phyloP scores from a whole-genome alignment of 176 grass and related monocot species.

The Leersia perrieri region DNA sequence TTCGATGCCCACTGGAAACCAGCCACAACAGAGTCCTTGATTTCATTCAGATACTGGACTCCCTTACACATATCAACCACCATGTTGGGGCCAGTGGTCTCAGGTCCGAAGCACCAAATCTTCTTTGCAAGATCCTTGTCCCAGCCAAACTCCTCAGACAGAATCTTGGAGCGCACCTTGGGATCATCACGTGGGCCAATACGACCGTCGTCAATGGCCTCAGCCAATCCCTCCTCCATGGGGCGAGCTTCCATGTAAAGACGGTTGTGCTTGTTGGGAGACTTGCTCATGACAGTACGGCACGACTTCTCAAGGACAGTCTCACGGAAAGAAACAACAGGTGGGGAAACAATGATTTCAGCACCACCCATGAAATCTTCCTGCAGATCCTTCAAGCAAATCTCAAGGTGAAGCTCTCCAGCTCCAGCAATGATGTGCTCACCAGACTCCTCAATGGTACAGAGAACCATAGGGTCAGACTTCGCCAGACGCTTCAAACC shows the following conservation, averaged over 20 bases:
- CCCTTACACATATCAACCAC: slow-evolving; percentile 95
- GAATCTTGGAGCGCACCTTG: slow-evolving; percentile 64
- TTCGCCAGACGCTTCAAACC: slow-evolving; percentile 81
- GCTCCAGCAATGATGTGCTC: slow-evolving; percentile 90
- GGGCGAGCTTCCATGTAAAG: slow-evolving; percentile 89
- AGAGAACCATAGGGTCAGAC: slow-evolving; percentile 83
- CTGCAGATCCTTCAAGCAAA: slow-evolving; percentile 77
- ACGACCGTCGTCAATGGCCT: slow-evolving; percentile 70
- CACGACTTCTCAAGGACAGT: slow-evolving; percentile 80
- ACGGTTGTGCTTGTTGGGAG: slow-evolving; percentile 88
- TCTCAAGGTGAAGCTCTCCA: slow-evolving; percentile 83
- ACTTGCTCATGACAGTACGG: slow-evolving; percentile 87
- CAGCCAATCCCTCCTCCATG: slow-evolving; percentile 61
- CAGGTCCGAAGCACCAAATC: slow-evolving; percentile 94
- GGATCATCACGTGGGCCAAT: slow-evolving; percentile 80
- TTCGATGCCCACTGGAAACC: slow-evolving; percentile 92
- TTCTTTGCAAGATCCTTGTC: slow-evolving; percentile 93
- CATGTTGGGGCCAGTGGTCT: slow-evolving; percentile 83
- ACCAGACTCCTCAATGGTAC: slow-evolving; percentile 77
- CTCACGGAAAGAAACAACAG: slow-evolving; percentile 90
- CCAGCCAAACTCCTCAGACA: slow-evolving; percentile 80
- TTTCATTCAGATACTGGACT: slow-evolving; percentile 90
- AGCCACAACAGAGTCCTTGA: slow-evolving; percentile 87
- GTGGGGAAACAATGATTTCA: slow-evolving; percentile 69
- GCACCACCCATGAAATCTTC: slow-evolving; percentile 91